Evolutionary conservation across 2,329 filamentous ascomycete species (phyloP).

Genomic region (Albifimbria verrucaria): DNA sequence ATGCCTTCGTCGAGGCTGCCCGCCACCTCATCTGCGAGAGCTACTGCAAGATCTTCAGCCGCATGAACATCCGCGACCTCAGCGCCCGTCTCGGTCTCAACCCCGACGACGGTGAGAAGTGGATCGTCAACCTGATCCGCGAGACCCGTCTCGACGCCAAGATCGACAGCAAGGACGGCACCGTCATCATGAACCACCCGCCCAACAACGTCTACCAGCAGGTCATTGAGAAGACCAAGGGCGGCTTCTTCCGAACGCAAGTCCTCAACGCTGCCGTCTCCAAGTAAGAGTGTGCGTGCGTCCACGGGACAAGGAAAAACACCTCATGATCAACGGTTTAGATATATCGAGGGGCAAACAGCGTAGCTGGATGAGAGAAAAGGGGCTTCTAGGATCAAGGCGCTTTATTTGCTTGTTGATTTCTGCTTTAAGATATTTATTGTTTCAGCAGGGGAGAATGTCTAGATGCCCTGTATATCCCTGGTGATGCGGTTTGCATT

Average conservation of each 20-base stretch:
- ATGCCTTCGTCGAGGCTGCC: constrained; percentile 89
- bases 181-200: constrained; percentile 98
- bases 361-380: background rate
- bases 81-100: constrained; percentile 87
- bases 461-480: constrained; percentile 20
- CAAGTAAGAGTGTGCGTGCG: constrained; percentile 33
- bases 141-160: constrained; percentile 97
- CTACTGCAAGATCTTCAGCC: constrained; percentile 99
- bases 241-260: constrained; percentile 96
- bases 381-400: background rate
- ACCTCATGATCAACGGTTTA: no score
- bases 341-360: no score
- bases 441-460: constrained; percentile 1
- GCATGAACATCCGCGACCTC: constrained; percentile 97
- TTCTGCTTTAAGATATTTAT: background rate
- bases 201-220: constrained; percentile 98
- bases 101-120: constrained; percentile 97
- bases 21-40: constrained; percentile 96
- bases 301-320: background rate
- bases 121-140: constrained; percentile 99
- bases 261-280: constrained; percentile 72
- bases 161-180: constrained; percentile 98
- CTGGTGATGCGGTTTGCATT: constrained; percentile 37
- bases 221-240: constrained; percentile 98
- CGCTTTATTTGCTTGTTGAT: background rate